These are phyloP conservation scores for Umbelopsis sp. DNA, from an alignment of 192 early-diverging fungal species.

Conservation along the genomic window DNA sequence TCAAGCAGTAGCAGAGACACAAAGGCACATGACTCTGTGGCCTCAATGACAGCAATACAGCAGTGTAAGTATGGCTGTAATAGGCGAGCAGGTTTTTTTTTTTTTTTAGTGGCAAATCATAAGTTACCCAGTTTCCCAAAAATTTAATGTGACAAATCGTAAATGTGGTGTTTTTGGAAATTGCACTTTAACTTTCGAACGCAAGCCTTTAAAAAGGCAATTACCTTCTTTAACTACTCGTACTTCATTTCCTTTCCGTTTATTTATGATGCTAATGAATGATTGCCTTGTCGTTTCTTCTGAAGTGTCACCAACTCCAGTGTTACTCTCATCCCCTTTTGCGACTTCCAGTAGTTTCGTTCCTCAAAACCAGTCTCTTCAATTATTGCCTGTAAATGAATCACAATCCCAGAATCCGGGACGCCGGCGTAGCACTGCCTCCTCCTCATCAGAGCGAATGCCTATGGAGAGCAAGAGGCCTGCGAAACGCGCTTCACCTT, in stretches of 20 bases:
- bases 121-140: neutral
- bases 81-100: neutral
- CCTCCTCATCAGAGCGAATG: neutral
- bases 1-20: neutral
- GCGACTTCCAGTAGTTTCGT: conserved; percentile 8
- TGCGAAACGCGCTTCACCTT: neutral
- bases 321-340: conserved; percentile 21
- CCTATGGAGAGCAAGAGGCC: neutral
- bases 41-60: conserved; percentile 13
- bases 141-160: conserved; percentile 11
- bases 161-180: conserved; percentile 16
- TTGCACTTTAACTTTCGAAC: neutral
- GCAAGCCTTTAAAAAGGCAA: neutral
- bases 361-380: conserved; percentile 7
- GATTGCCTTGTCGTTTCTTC: conserved; percentile 12
- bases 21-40: neutral
- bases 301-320: conserved; percentile 18
- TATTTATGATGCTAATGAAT: conserved; percentile 9
- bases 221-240: too few relatives aligned
- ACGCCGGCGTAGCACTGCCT: neutral
- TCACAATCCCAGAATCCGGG: neutral
- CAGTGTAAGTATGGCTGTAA: conserved; percentile 1
- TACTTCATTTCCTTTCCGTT: neutral
- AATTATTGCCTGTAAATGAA: conserved; percentile 5
- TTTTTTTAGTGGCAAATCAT: too few relatives aligned